Evolutionary conservation across 2,329 filamentous ascomycete genomes (phyloP).

Genomic region (Colletotrichum sp.): DNA sequence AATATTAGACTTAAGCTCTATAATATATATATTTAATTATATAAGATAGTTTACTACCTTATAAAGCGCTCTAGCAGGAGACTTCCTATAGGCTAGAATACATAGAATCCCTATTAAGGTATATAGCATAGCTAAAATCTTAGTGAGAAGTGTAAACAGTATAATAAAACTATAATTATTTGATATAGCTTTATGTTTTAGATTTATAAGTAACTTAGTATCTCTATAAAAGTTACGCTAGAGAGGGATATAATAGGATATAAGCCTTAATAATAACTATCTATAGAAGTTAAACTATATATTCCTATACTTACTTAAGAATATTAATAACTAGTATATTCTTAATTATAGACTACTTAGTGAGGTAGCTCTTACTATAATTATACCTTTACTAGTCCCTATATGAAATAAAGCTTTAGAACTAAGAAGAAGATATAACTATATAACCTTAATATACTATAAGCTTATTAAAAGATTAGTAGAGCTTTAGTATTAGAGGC

Average conservation of each 20-base stretch:
- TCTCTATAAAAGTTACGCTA: background rate
- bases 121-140: background rate
- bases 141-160: background rate
- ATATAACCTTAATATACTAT: too few relatives aligned
- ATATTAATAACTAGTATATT: too few relatives aligned
- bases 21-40: background rate
- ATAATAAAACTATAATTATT: background rate
- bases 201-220: background rate
- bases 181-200: background rate
- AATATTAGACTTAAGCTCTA: background rate
- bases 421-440: too few relatives aligned
- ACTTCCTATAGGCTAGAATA: accelerated
- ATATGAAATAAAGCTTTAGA: too few relatives aligned
- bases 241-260: background rate
- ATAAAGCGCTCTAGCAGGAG: accelerated
- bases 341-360: too few relatives aligned
- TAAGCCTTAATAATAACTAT: too few relatives aligned
- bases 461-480: too few relatives aligned
- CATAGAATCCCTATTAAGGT: background rate
- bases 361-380: too few relatives aligned
- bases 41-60: background rate
- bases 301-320: too few relatives aligned
- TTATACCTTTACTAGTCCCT: too few relatives aligned
- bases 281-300: too few relatives aligned
- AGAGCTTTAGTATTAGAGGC: too few relatives aligned